These are phyloP conservation scores for Trichosporon sp. DNA, from an alignment of 1,284 basidiomycete genomes.

Conservation along the genomic window DNA sequence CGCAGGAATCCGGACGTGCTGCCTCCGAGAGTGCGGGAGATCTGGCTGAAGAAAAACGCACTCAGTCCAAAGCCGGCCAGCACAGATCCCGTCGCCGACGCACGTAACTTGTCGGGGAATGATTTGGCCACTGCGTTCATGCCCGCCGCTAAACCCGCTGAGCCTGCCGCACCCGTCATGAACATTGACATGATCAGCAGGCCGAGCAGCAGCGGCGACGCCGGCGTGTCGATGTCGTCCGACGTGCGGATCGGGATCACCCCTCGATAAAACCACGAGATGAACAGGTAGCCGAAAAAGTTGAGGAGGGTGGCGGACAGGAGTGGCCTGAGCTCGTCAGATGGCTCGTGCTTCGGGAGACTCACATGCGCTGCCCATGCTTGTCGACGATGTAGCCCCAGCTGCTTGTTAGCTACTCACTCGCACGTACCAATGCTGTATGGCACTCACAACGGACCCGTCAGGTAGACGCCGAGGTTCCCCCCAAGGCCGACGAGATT, in stretches of 20 bases:
- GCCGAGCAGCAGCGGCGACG: constrained; percentile 36
- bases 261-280: constrained; percentile 65
- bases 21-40: constrained; percentile 60
- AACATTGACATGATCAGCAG: constrained; percentile 50
- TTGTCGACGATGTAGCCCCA: constrained; percentile 71
- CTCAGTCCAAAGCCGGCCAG: constrained; percentile 81
- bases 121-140: constrained; percentile 57
- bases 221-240: constrained; percentile 24
- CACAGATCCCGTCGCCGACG: constrained; percentile 71
- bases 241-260: constrained; percentile 36
- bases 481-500: constrained; percentile 66
- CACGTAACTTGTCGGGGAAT: constrained; percentile 60
- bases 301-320: constrained; percentile 61
- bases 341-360: constrained; percentile 17
- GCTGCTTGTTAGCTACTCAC: constrained; percentile 50
- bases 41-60: constrained; percentile 73
- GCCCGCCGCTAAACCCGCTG: constrained; percentile 49
- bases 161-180: constrained; percentile 52
- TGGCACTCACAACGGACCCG: constrained; percentile 38
- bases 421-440: background rate
- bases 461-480: constrained; percentile 54
- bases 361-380: constrained; percentile 64
- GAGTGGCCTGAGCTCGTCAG: constrained; percentile 38
- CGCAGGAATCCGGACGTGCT: constrained; percentile 70
- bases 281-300: constrained; percentile 68